phyloP scores from a whole-genome alignment of 176 grass and related monocot species.

The Oryza coarctata region DNA sequence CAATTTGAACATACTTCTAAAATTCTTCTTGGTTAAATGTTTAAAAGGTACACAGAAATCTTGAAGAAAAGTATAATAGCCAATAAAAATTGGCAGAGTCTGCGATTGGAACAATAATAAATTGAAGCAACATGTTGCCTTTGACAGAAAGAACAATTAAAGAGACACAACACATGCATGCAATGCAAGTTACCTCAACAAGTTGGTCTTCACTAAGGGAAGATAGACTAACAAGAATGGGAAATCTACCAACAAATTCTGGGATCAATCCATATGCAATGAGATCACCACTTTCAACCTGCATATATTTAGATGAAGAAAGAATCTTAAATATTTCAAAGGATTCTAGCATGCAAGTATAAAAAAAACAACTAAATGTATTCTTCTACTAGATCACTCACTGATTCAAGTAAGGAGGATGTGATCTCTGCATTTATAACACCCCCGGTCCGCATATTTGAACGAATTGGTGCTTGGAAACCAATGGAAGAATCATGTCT shows the following conservation, averaged over 20 bases:
- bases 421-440: constrained; percentile 53
- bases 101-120: background rate
- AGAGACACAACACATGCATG: background rate
- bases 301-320: constrained; percentile 30
- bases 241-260: constrained; percentile 80
- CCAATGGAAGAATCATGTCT: constrained; percentile 82
- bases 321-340: background rate
- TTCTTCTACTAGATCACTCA: constrained; percentile 37
- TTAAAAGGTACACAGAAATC: background rate
- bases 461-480: constrained; percentile 62
- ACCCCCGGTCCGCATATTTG: constrained; percentile 59
- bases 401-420: constrained; percentile 71
- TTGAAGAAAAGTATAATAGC: background rate
- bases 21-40: constrained; percentile 1
- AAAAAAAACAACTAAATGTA: background rate
- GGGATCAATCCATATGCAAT: constrained; percentile 72
- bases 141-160: background rate
- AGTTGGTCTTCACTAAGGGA: constrained; percentile 68
- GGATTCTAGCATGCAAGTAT: constrained; percentile 9
- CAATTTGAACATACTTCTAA: background rate
- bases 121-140: background rate
- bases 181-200: constrained; percentile 53
- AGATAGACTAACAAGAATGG: constrained; percentile 71
- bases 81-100: background rate
- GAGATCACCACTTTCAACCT: constrained; percentile 77